These are phyloP conservation scores for Corylus heterophylla DNA, from an alignment of 306 rosid species.

Conservation along the genomic window DNA sequence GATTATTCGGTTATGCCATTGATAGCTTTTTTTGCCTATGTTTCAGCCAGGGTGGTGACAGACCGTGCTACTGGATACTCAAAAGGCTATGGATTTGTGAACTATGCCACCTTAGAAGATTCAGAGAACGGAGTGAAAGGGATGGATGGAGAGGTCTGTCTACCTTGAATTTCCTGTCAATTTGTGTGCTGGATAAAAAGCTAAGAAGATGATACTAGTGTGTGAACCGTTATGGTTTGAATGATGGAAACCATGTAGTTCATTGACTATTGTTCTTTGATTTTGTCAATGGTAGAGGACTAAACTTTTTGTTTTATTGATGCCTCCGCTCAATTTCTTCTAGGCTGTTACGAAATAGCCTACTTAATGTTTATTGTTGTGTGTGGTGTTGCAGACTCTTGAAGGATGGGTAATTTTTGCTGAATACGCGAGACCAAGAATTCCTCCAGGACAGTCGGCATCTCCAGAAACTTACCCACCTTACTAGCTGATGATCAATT, in stretches of 20 bases:
- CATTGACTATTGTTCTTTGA: not conserved
- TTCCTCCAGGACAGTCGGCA: slow-evolving; percentile 12
- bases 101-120: slow-evolving; percentile 8
- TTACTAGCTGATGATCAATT: not conserved
- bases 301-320: not conserved
- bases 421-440: not conserved
- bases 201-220: not conserved
- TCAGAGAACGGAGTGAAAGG: slow-evolving; percentile 12
- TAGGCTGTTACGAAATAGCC: not conserved
- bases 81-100: slow-evolving; percentile 13
- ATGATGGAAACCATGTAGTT: not conserved
- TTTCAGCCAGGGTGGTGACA: slow-evolving; percentile 14
- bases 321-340: not conserved
- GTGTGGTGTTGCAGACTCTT: slow-evolving; percentile 2
- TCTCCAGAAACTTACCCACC: not conserved
- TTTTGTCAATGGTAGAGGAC: not conserved
- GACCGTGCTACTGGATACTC: slow-evolving; percentile 11
- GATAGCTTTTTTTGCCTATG: not conserved
- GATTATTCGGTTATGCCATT: not conserved
- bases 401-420: slow-evolving; percentile 18
- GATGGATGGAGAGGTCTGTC: slow-evolving; percentile 12
- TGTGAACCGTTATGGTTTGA: not conserved
- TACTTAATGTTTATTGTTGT: not conserved
- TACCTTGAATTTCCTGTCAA: slow-evolving; percentile 1
- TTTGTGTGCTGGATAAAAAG: not conserved